phyloP scores from a whole-genome alignment of 345 rosid species.

The Zanthoxylum bungeanum region DNA sequence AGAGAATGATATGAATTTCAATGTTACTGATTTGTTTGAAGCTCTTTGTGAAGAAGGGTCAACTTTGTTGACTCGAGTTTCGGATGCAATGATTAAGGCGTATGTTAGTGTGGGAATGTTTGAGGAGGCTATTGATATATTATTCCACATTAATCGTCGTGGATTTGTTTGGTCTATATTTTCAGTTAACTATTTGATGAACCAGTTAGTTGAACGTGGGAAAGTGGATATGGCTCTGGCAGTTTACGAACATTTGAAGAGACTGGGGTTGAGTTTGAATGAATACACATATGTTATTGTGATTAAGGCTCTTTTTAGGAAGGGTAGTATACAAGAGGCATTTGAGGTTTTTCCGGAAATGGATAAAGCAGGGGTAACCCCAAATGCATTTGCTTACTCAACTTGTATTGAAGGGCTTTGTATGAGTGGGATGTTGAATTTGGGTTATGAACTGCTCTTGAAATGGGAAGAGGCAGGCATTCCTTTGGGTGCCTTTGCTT shows the following conservation, averaged over 20 bases:
- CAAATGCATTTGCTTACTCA: conserved; percentile 42
- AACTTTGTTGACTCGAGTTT: conserved; percentile 25
- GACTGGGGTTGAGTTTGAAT: conserved; percentile 43
- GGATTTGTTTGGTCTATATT: conserved; percentile 39
- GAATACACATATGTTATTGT: conserved; percentile 52
- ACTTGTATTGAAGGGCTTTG: conserved; percentile 73
- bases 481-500: conserved; percentile 41
- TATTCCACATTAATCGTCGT: conserved; percentile 31
- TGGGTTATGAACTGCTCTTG: conserved; percentile 41
- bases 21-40: conserved; percentile 40
- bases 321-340: conserved; percentile 50
- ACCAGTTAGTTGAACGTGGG: conserved; percentile 42
- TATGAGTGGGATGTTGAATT: conserved; percentile 32
- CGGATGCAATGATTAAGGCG: conserved; percentile 52
- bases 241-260: conserved; percentile 45
- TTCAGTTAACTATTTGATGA: conserved; percentile 62
- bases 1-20: conserved; percentile 32
- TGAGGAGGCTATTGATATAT: conserved; percentile 49
- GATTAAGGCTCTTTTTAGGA: conserved; percentile 61
- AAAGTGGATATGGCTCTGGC: conserved; percentile 42
- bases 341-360: conserved; percentile 36
- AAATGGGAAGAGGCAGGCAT: conserved; percentile 21
- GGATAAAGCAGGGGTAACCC: conserved; percentile 40
- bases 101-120: conserved; percentile 47
- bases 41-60: conserved; percentile 27